Conservation (phyloP, 257 asterid species). For the Osmanthus fragrans region DNA sequence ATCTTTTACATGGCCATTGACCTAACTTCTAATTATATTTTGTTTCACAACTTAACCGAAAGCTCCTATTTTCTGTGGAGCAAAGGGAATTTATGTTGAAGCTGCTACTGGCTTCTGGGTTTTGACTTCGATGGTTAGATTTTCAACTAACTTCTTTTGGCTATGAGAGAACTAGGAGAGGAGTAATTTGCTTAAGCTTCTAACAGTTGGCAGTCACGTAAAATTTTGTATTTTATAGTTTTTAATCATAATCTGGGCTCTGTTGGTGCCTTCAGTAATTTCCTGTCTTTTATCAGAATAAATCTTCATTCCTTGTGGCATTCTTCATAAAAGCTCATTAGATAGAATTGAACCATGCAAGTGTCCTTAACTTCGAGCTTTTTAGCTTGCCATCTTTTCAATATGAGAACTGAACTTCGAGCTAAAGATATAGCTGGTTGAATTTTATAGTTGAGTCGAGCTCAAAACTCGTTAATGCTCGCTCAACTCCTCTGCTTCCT, state of each 20-base stretch:
- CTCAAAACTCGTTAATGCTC: background rate
- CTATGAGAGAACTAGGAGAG: slow-evolving; percentile 13
- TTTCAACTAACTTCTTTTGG: slow-evolving; percentile 10
- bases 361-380: background rate
- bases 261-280: background rate
- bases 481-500: background rate
- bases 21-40: background rate
- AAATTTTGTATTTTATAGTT: slow-evolving; percentile 18
- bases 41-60: slow-evolving; percentile 9
- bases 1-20: slow-evolving; percentile 55
- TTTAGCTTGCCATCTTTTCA: background rate
- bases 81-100: slow-evolving; percentile 20
- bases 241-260: background rate
- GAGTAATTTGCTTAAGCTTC: slow-evolving; percentile 26
- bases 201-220: slow-evolving; percentile 24
- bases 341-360: too few relatives aligned
- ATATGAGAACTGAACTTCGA: background rate
- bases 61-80: slow-evolving; percentile 25
- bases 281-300: background rate
- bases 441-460: background rate
- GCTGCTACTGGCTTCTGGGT: slow-evolving; percentile 20
- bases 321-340: too few relatives aligned
- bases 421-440: background rate
- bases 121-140: slow-evolving; percentile 15
- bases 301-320: background rate